Percentiles rank a stretch among this genome's conserved stretches.
Evolutionary conservation across 2,329 filamentous ascomycete genomes (phyloP).

Genomic region (Pseudopithomyces chartarum): DNA sequence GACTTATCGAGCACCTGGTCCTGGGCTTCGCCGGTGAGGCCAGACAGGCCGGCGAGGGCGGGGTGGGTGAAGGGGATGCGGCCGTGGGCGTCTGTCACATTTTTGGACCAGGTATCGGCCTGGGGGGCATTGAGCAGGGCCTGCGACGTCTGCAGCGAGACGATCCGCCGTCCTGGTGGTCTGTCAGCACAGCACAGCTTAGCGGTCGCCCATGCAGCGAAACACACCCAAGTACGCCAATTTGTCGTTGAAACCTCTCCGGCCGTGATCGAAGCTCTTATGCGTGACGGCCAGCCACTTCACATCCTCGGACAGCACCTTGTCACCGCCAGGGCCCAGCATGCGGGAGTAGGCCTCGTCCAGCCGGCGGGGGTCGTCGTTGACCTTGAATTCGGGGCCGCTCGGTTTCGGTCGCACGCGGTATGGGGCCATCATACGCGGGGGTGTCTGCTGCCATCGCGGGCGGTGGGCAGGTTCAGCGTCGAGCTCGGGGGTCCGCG

Average conservation of each 20-base stretch:
- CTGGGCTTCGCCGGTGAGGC: conserved; percentile 67
- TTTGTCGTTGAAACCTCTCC: conserved; percentile 91
- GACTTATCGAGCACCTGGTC: conserved; percentile 65
- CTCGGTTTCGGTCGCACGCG: conserved; percentile 63
- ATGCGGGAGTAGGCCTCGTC: conserved; percentile 79
- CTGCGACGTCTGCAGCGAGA: conserved; percentile 68
- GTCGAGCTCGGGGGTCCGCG: conserved; percentile 34
- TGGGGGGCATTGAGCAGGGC: conserved; percentile 60
- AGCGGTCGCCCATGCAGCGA: background rate
- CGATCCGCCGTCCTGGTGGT: conserved; percentile 63
- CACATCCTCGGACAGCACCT: conserved; percentile 81
- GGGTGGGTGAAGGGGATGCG: conserved; percentile 72
- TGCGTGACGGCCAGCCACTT: conserved; percentile 98
- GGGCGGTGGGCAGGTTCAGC: conserved; percentile 43
- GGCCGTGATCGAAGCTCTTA: conserved; percentile 96
- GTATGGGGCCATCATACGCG: conserved; percentile 53
- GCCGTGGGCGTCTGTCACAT: conserved; percentile 46
- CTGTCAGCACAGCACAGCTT: conserved; percentile 19
- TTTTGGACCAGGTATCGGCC: conserved; percentile 26
- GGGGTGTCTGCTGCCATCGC: conserved; percentile 58
- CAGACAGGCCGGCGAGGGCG: conserved; percentile 73
- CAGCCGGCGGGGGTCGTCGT: conserved; percentile 73
- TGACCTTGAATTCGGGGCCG: conserved; percentile 69
- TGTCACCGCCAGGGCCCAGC: conserved; percentile 73
- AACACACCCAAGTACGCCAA: conserved; percentile 82